These are phyloP conservation scores for Stramenopiles sp. DNA, from an alignment of 352 stramenopile genomes.

Conservation along the genomic window DNA sequence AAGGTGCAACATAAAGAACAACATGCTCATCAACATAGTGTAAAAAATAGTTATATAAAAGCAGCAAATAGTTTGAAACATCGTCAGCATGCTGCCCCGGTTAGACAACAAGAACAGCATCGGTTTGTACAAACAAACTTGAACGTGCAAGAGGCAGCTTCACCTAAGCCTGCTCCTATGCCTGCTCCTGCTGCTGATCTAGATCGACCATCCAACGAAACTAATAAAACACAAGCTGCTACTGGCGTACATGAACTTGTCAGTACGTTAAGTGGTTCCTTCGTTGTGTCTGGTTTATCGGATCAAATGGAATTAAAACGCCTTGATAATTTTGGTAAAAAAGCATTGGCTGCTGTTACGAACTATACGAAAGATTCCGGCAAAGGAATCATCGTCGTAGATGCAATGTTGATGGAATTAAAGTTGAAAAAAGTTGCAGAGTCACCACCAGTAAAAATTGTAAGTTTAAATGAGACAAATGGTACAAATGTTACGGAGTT, in stretches of 20 bases:
- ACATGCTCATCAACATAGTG: neutral
- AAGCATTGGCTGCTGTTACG: neutral
- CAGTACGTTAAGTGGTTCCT: neutral
- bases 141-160: neutral
- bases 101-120: neutral
- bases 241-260: neutral
- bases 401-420: too few species aligned
- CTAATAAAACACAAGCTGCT: too few species aligned
- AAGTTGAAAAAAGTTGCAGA: neutral
- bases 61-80: too few species aligned
- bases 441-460: neutral
- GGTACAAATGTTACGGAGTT: neutral
- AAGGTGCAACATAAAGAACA: neutral
- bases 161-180: neutral
- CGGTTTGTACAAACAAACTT: neutral
- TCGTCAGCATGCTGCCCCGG: neutral
- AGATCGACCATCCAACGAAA: too few species aligned
- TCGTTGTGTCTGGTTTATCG: neutral
- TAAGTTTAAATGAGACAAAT: neutral
- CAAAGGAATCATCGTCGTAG: neutral
- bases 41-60: neutral
- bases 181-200: neutral
- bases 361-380: neutral
- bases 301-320: neutral
- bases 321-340: neutral